phyloP scores from a whole-genome alignment of 1,139 yeast species.

The Suhomyces panamericanus region DNA sequence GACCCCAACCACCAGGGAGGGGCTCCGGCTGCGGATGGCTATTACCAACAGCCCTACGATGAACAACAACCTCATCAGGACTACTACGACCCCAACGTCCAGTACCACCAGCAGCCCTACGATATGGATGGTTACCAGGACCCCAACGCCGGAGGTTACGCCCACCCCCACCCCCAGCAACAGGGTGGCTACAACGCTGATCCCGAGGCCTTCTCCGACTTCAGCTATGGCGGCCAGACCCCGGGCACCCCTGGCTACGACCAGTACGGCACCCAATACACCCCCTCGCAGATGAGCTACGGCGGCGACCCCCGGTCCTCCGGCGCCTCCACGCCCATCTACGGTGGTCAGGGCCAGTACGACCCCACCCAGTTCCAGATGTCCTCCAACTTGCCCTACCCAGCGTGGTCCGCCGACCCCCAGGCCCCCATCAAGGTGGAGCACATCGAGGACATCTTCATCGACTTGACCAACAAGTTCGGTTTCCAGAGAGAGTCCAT shows the following conservation, averaged over 20 bases:
- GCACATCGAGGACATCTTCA: constrained; percentile 89
- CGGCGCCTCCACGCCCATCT: constrained; percentile 95
- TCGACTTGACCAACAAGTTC: constrained; percentile 84
- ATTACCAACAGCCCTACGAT: constrained; percentile 50
- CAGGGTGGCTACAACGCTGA: constrained; percentile 53
- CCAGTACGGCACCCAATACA: constrained; percentile 76
- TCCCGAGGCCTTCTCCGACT: constrained; percentile 77
- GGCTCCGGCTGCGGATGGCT: constrained; percentile 39
- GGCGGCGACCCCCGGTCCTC: constrained; percentile 78
- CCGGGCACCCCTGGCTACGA: constrained; percentile 70
- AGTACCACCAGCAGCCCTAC: constrained; percentile 53
- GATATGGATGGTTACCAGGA: constrained; percentile 52
- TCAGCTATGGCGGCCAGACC: constrained; percentile 64
- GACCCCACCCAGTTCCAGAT: constrained; percentile 67
- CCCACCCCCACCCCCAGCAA: constrained; percentile 32
- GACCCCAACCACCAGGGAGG: constrained; percentile 46
- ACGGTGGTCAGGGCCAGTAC: constrained; percentile 63
- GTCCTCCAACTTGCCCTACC: constrained; percentile 76
- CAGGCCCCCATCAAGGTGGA: constrained; percentile 76
- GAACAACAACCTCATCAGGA: constrained; percentile 30
- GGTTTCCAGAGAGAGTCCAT: constrained; percentile 98
- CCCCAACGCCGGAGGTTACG: constrained; percentile 22
- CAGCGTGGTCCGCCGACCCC: constrained; percentile 94
- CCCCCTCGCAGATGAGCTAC: constrained; percentile 81
- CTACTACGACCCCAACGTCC: constrained; percentile 50